Base-by-base conservation (phyloP, 2,329 filamentous ascomycete genomes). In the Trichoderma simmonsii region DNA sequence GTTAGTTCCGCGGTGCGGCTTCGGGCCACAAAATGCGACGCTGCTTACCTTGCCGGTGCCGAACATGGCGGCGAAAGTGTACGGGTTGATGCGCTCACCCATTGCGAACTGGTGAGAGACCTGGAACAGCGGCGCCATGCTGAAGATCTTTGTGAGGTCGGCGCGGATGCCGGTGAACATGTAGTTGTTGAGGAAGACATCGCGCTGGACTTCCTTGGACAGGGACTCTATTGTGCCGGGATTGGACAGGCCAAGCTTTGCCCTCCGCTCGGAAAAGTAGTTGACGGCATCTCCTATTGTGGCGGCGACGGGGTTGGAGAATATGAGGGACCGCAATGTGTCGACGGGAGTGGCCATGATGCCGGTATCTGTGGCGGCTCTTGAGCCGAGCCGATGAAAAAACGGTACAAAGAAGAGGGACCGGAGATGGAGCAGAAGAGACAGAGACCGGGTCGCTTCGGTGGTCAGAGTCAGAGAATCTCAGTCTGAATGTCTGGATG, bases 131-230 rank as follows among this genome's bases (percentile, higher is more conserved):
- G 96, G 96, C 72, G 91, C 90, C 82, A 97, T 90, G 88, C 94
- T 96, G 85, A 98, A 97, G 80, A 94, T 91, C 88, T 98, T 98
- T 81, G 94, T 98, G 81, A 98, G 87, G 83, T 99, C 96, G 82
- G 95, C 97, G 81, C 95, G 93, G 82, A 99, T 89, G 79, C 96
- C 96, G 59, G 93, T 93, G 87, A 99, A 98, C 90, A 96, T 97
- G 83, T 94, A 93, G 87, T 98, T 97, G 85, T 92, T 96, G 79
- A 98, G 90, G 81, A 98, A 92, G 78, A 98, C 95, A 88, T 98
- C 95, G 84, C 95, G 94, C 86, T 97, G 92, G 74, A 98, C 94
- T 86, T 99, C 96, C 81, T 92, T 91, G 77, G 92, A 89, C 81
- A 97, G 91, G 80, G 91, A 91, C 84, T 99, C 96, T 76, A 98